Percentiles rank a stretch among this genome's conserved stretches.
These are phyloP conservation scores for Microcyclosporella mali DNA, from an alignment of 2,329 filamentous ascomycete species.

Conservation along the genomic window DNA sequence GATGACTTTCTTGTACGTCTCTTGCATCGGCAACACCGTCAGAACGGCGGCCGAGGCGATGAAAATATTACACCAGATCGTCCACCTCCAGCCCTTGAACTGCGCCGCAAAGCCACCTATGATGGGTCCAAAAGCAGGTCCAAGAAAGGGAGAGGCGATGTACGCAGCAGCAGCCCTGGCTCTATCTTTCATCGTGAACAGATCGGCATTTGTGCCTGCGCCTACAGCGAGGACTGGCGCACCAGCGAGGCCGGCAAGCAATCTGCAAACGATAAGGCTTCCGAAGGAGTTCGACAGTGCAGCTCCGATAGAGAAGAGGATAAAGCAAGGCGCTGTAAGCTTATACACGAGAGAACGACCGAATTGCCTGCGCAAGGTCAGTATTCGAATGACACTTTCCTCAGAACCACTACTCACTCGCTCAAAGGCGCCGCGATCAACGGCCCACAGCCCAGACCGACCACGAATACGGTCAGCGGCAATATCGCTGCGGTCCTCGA, in stretches of 20 bases:
- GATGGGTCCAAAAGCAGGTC: conserved; percentile 27
- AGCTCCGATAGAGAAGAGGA: conserved; percentile 31
- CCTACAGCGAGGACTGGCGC: conserved; percentile 37
- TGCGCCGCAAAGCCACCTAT: conserved; percentile 40
- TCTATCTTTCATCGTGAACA: conserved; percentile 31
- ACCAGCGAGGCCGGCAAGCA: conserved; percentile 45
- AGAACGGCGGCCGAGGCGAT: conserved; percentile 35
- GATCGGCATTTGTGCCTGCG: conserved; percentile 37
- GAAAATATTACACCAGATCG: conserved; percentile 41
- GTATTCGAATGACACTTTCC: too few species aligned
- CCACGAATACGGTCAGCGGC: conserved; percentile 50
- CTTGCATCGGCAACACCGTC: conserved; percentile 40
- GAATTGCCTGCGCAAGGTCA: conserved; percentile 13
- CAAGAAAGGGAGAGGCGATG: conserved; percentile 38
- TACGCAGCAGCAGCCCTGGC: conserved; percentile 34
- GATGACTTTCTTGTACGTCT: conserved; percentile 52
- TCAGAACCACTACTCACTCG: conserved; percentile 51
- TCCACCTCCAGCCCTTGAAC: conserved; percentile 39
- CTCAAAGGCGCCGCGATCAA: conserved; percentile 40
- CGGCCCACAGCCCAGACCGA: conserved; percentile 63
- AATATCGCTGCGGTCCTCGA: conserved; percentile 53
- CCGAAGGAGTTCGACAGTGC: conserved; percentile 24
- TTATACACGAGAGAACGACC: conserved; percentile 34
- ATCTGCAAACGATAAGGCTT: conserved; percentile 23
- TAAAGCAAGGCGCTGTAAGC: conserved; percentile 30